Conservation (phyloP, 495 filamentous ascomycete genomes). For the Paragyromitra xinjiangensis region DNA sequence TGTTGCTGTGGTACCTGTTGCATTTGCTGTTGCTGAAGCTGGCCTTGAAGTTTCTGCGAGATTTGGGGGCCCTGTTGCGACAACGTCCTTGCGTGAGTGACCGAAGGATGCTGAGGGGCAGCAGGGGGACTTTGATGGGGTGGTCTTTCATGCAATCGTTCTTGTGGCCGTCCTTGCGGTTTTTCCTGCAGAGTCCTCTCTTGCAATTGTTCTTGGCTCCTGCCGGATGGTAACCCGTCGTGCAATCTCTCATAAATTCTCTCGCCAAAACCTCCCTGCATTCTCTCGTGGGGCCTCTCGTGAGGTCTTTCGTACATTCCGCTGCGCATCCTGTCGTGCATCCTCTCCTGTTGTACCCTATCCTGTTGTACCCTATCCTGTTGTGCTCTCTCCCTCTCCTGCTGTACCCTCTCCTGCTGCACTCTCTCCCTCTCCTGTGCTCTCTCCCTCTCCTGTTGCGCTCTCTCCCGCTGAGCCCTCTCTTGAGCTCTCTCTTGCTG, state of each 20-base stretch:
- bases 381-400: background rate
- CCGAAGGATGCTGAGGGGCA: constrained; percentile 21
- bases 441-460: constrained; percentile 3
- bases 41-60: constrained; percentile 32
- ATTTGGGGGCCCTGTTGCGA: constrained; percentile 38
- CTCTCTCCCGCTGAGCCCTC: background rate
- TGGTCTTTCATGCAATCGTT: constrained; percentile 15
- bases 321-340: background rate
- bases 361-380: constrained; percentile 16
- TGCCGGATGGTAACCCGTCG: constrained; percentile 11
- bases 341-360: constrained; percentile 7
- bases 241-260: constrained; percentile 7
- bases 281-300: constrained; percentile 13
- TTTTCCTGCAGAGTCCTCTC: constrained; percentile 25
- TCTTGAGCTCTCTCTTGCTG: constrained; percentile 22
- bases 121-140: constrained; percentile 29
- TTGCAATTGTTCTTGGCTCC: constrained; percentile 16
- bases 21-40: constrained; percentile 29
- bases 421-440: background rate
- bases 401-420: constrained; percentile 1
- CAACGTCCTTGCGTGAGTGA: constrained; percentile 23
- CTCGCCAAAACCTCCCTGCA: constrained; percentile 5
- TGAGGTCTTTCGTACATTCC: constrained; percentile 9
- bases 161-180: constrained; percentile 10
- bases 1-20: constrained; percentile 38